Base-by-base conservation (phyloP, 2,329 filamentous ascomycete species). In the Colletotrichum gigasporum region DNA sequence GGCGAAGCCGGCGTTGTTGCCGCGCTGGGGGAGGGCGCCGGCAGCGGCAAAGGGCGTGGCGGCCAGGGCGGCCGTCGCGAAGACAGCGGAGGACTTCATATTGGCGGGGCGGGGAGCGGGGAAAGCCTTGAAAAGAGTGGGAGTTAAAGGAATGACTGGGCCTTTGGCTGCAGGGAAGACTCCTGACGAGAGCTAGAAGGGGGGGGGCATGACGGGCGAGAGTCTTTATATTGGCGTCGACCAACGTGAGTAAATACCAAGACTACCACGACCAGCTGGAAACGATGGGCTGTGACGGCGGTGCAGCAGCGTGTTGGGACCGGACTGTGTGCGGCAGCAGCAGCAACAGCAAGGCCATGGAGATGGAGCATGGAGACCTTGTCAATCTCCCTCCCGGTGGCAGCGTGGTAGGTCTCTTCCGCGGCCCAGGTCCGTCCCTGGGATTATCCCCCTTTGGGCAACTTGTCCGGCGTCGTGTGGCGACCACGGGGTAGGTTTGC, bases 221-320 rank as follows among this genome's bases (percentile, higher is more conserved):
- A 26, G 62, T 62, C 62, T 65, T 65, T 65, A 65, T 65, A 65
- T 65, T 37, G 48, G n/a, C n/a, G n/a, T n/a, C n/a, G n/a, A n/a
- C n/a, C n/a, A n/a, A n/a, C n/a, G n/a, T n/a, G n/a, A n/a, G n/a
- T n/a, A n/a, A n/a, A 47, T 22, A 16, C 22, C 24, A 30, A 30
- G 20, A 45, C 28, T n/a, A n/a, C n/a, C n/a, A n/a, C 18, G 12
- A 41, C 16, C 37, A 7, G 37, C n/a, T n/a, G n/a, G n/a, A 22
- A 20, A 24, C 30, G 12, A 37, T 30, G 32, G 37, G 41, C 24
- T 37, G n/a, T 35, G 41, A 8, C 24, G 14, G 32, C 41, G 20
- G 30, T 20, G 14, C 39, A 28, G 22, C 14, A 35, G 6, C 14
- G 57, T 39, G 37, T 45, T 48, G 55, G 39, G 51, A 28, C 35